Evolutionary conservation across 1,139 yeast genomes (phyloP), one percentile per base, ranked within the genome.

Genomic region (Protomyces gravidus): DNA sequence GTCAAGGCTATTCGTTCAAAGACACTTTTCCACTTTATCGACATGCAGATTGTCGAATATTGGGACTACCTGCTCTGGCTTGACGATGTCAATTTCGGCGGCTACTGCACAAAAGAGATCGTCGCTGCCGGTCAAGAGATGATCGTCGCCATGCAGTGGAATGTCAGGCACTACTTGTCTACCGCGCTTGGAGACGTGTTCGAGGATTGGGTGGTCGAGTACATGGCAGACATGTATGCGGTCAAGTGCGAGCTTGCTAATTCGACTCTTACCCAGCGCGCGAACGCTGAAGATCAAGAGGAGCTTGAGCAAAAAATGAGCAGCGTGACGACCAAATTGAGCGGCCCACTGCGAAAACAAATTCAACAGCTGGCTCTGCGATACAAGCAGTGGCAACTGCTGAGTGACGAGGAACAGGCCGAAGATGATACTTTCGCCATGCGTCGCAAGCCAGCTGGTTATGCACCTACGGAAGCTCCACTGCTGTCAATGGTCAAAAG

Each of bases 1-100:
- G 78, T 88, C 49, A 86, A 87, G 65, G 83, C 95, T 1, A 82
- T 90, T 4, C 78, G 96, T 66, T 78, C 89, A 0, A 86, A 84
- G 67, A 94, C 96, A 0, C 72, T 89, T 64, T 92, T 92, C 72
- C 83, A 85, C 66, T 89, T 84, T 70, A 74, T 94, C 66, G 97
- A 90, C 66, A 73, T 94, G 66, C 75, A 76, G 30, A 85, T 92
- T 51, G 79, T 78, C 15, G 83, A 83, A 66, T 90, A 89, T 68
- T 92, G 98, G 98, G 97, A 92, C 70, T 69, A 86, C 17, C 75
- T 94, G 63, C 75, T 92, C 2, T 94, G 98, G 97, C 88, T 90
- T 95, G 97, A 94, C 70, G 84, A 85, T 66, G 83, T 80, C 67
- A 94, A 94, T 68, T 89, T 77, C 71, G 88, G 95, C 47, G 99